These are phyloP conservation scores for Ophiocordyceps sinensis DNA, from an alignment of 2,329 filamentous ascomycete species.

Conservation along the genomic window DNA sequence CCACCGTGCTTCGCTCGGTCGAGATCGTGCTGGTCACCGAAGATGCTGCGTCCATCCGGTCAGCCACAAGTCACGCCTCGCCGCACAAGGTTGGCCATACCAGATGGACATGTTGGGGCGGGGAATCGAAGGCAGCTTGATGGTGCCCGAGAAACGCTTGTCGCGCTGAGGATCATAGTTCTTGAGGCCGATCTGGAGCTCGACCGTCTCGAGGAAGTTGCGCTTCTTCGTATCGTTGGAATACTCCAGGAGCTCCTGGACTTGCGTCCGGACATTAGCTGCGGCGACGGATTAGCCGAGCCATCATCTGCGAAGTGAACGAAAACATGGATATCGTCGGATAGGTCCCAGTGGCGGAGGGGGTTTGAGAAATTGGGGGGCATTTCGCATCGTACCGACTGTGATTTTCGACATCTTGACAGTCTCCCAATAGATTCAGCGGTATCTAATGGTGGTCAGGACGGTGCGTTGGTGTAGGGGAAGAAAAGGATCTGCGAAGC, in stretches of 20 bases:
- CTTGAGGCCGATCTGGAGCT: slow-evolving; percentile 88
- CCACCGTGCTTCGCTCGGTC: slow-evolving; percentile 99
- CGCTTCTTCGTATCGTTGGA: slow-evolving; percentile 89
- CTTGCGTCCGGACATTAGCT: slow-evolving; percentile 91
- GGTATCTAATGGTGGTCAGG: slow-evolving; percentile 56
- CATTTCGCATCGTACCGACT: slow-evolving; percentile 35
- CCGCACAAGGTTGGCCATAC: slow-evolving; percentile 8
- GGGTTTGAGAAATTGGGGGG: background rate
- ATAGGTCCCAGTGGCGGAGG: no score
- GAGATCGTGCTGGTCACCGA: slow-evolving; percentile 83
- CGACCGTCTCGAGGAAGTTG: slow-evolving; percentile 93
- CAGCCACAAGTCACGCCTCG: background rate
- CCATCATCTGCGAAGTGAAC: background rate
- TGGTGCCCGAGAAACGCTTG: slow-evolving; percentile 99
- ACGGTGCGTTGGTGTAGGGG: slow-evolving; percentile 13
- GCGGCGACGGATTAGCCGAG: slow-evolving; percentile 15
- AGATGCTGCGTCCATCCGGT: slow-evolving; percentile 25
- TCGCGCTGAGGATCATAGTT: slow-evolving; percentile 99
- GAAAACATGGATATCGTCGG: background rate
- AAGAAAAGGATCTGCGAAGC: slow-evolving; percentile 4
- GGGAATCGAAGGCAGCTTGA: slow-evolving; percentile 84
- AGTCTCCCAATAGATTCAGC: slow-evolving; percentile 68
- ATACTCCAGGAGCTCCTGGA: slow-evolving; percentile 89
- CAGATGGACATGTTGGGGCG: slow-evolving; percentile 85
- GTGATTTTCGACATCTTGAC: slow-evolving; percentile 79